Evolutionary conservation across 768 basidiomycete species (phyloP), one percentile per base, ranked within the genome.

Genomic region (Cystobasidium tubakii): DNA sequence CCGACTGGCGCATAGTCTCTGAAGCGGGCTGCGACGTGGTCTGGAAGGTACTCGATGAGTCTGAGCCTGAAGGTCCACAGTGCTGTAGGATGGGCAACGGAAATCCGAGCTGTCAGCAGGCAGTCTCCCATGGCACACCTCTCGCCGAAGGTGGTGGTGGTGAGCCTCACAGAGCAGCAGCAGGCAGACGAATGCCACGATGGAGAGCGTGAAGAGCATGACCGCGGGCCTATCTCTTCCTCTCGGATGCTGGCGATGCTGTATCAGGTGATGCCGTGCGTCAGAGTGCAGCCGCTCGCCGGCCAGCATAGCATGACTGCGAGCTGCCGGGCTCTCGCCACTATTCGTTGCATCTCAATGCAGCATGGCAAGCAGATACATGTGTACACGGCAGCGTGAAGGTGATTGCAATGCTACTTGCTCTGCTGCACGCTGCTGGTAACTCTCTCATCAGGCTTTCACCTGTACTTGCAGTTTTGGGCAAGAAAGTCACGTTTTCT

Each of bases 1-100:
- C 53, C 25, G 1, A 78, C 25, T 0, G 77, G 77, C 1, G 75
- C 77, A 73, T 78, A 78, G 62, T 78, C 54, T 17, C 76, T 55
- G n/a, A 78, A 39, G 0, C 76, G 70, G 4, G 77, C 74, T 3
- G 76, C 73, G 44, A 78, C 31, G 10, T 65, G 57, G 3, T 31
- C 31, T 0, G 77, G 77, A 7, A 78, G 76, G 65, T 65, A 66
- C 21, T 76, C 74, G 39, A 78, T 25, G 36, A 67, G 74, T 29
- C 31, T 39, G 12, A 15, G 12, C 21, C 77, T 75, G 74, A 54
- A 76, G 43, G 73, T 69, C 73, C 74, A 78, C n/a, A 64, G 25
- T 0, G 44, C 71, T 73, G 71, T 39, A 62, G 15, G 36, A 34
- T 43, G 70, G 15, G 46, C 15, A 9, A 4, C 46, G 21, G 4